A percentile compares a stretch with the other conserved stretches of the same genome.
These are phyloP conservation scores for Epichloe elymi DNA, from an alignment of 2,329 filamentous ascomycete species.

Conservation along the genomic window DNA sequence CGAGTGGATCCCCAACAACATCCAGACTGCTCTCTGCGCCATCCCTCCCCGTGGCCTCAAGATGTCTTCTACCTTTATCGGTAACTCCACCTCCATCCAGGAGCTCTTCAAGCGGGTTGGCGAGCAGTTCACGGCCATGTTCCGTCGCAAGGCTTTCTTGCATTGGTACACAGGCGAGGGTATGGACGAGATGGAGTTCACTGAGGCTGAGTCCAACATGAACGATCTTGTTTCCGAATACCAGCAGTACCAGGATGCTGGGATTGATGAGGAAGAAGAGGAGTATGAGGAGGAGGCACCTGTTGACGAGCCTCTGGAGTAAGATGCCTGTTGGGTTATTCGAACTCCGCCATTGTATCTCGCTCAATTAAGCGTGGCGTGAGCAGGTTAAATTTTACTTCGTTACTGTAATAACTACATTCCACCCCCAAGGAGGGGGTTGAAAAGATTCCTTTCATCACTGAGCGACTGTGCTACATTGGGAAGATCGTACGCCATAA, in stretches of 20 bases:
- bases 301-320: constrained; percentile 52
- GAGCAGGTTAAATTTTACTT: constrained; percentile 17
- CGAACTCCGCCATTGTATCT: background rate
- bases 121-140: constrained; percentile 99
- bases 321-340: constrained; percentile 5
- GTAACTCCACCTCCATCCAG: constrained; percentile 98
- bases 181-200: constrained; percentile 99
- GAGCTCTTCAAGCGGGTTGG: constrained; percentile 99
- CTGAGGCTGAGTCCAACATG: constrained; percentile 99
- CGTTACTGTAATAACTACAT: constrained; percentile 10
- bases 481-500: background rate
- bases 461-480: background rate
- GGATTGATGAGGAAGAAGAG: constrained; percentile 93
- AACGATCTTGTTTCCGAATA: constrained; percentile 99
- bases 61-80: constrained; percentile 98
- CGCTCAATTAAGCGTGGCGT: background rate
- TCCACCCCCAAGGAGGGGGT: background rate
- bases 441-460: background rate
- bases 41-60: constrained; percentile 94
- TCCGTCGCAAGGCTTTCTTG: constrained; percentile 99
- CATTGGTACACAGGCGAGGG: constrained; percentile 99
- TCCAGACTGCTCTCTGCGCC: constrained; percentile 97
- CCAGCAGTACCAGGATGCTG: constrained; percentile 99
- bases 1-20: constrained; percentile 99
- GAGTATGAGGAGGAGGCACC: constrained; percentile 82